phyloP scores from a whole-genome alignment of 257 asterid genomes.

The Scutellaria barbata region DNA sequence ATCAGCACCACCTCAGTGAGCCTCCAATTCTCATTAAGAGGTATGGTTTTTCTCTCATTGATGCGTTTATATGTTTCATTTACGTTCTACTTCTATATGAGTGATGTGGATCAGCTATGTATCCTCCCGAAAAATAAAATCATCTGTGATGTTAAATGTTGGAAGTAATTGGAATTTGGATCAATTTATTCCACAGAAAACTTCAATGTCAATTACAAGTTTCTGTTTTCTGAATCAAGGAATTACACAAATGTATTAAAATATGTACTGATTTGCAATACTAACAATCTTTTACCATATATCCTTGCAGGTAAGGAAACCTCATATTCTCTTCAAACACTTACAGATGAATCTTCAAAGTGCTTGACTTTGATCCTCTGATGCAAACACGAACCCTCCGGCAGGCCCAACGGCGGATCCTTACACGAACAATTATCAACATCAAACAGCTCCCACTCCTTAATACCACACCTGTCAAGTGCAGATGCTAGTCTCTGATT shows the following conservation, averaged over 20 bases:
- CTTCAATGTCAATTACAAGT: background rate
- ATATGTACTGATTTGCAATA: background rate
- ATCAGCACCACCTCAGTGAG: too few species aligned
- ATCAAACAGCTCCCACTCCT: conserved; percentile 82
- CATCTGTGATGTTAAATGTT: too few species aligned
- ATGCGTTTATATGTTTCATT: too few species aligned
- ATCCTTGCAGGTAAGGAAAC: too few species aligned
- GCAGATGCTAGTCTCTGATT: conserved; percentile 55
- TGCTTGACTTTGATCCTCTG: conserved; percentile 44
- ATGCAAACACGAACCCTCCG: conserved; percentile 75
- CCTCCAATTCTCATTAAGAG: too few species aligned
- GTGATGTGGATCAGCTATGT: too few species aligned
- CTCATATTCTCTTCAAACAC: conserved; percentile 15
- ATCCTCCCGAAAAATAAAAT: too few species aligned
- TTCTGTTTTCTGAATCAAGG: background rate
- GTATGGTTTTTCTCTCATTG: too few species aligned
- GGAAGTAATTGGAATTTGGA: background rate
- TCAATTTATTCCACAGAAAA: background rate
- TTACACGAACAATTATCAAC: conserved; percentile 80
- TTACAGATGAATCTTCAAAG: conserved; percentile 34
- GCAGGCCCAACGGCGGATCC: conserved; percentile 76
- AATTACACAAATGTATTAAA: background rate
- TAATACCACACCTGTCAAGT: conserved; percentile 67
- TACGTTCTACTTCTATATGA: too few species aligned
- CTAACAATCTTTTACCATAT: too few species aligned